Base-by-base conservation (phyloP, 495 filamentous ascomycete genomes). In the Tirmania nivea region DNA sequence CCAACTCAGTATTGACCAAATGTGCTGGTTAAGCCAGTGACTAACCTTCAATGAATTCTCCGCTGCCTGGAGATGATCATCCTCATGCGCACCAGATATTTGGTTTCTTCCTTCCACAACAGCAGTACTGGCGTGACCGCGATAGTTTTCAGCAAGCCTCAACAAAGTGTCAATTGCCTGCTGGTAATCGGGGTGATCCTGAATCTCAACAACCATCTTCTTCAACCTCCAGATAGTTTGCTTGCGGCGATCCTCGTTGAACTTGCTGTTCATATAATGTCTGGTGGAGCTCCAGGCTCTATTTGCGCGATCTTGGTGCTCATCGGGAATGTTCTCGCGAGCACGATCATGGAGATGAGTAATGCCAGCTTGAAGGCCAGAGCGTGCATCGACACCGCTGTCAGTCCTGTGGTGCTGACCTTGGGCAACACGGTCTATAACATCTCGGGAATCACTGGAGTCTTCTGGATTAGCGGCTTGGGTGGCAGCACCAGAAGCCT, bases 201-300 rank as follows among this genome's bases (percentile, higher is more conserved):
- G 90, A 54, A 93, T 82, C 71, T 97, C 90, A 53, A 94, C 74
- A 25, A 97, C 69, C 84, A 97, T 93, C 76, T 95, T 96, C 78
- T 95, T 96, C 54, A 97, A 66, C 49, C 90, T 83, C 75, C 79
- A 95, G 60, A 95, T 78, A 21, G 78, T 79, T 71, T 94, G 89
- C 2, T 96, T 87, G 34, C 89, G 86, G 55, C 92, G 86, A 69
- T 96, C 89, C 70, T 88, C 71, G 0, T 90, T 89, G 66, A 97
- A 72, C 72, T 95, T 96, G 51, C 78, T 72, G 14, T 73, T 71
- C 21, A 94, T 65, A 62, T 94, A 96, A 34, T 78, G 74, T 3
- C 73, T 71, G 51, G 72, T 70, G 55, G 80, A 69, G 6, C 71
- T 67, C 39, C 39, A 45, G 4, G 4, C 9, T 8, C 9, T 14